These are phyloP conservation scores for Desmodesmus armatus DNA, from an alignment of 139 green algal species.

Conservation along the genomic window DNA sequence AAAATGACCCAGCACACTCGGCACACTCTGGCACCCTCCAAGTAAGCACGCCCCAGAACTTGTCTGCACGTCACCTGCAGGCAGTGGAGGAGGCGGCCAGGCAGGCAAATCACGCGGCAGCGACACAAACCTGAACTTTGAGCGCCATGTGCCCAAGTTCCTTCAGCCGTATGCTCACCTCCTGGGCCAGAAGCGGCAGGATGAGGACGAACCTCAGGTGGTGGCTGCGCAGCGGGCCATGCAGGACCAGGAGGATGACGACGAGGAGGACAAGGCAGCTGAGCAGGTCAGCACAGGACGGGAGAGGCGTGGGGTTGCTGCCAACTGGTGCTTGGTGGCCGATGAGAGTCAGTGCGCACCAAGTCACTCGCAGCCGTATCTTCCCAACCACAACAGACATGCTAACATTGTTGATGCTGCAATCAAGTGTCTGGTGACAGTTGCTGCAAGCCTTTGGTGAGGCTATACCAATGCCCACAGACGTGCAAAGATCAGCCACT, in stretches of 20 bases:
- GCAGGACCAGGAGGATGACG: constrained; percentile 21
- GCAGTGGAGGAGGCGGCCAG: constrained; percentile 1
- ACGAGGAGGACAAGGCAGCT: constrained; percentile 37
- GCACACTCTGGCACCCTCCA: too few relatives aligned
- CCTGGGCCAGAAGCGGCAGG: constrained; percentile 54
- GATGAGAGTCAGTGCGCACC: too few relatives aligned
- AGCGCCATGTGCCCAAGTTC: constrained; percentile 72
- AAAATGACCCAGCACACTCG: too few relatives aligned
- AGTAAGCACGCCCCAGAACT: not conserved
- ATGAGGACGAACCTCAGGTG: constrained; percentile 47
- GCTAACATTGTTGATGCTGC: too few relatives aligned
- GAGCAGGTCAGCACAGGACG: constrained; percentile 56
- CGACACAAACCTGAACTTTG: not conserved
- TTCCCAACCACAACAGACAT: too few relatives aligned
- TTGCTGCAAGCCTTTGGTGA: too few relatives aligned
- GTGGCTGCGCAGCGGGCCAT: not conserved
- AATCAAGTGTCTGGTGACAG: too few relatives aligned
- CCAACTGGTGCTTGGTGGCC: too few relatives aligned
- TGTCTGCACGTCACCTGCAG: not conserved
- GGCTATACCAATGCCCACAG: too few relatives aligned
- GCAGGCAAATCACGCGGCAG: constrained; percentile 14
- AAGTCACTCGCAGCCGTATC: too few relatives aligned
- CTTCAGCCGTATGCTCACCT: constrained; percentile 81
- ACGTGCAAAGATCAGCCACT: too few relatives aligned
- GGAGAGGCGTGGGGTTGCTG: too few relatives aligned